Base-by-base conservation (phyloP, 139 green algal genomes). In the Tetradesmus obliquus region DNA sequence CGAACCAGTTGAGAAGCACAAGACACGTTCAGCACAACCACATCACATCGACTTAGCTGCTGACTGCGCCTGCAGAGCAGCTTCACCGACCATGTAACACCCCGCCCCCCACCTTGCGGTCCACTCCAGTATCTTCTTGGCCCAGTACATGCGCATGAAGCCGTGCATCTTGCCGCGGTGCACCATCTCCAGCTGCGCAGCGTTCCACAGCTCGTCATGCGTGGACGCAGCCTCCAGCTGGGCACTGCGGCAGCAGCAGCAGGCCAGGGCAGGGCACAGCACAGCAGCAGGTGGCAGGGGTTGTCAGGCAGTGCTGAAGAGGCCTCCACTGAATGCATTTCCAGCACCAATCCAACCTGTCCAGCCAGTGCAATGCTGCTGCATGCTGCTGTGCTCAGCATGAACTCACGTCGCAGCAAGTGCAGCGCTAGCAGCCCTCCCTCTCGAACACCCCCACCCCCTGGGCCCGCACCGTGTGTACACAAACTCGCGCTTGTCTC, bases 81-180 rank as follows among this genome's bases (percentile, higher is more conserved):
- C 32, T 45, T 45, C 32, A 45, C 32, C 32, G 32, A 45, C 32
- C 32, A 45, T 45, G 32, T 45, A 45, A 45, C 32, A 45, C 32
- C 32, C 32, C 32, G 32, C 32, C 32, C 32, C 32, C 32, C 84
- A 89, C 71, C 69, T 87, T 20, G 86, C 55, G 0, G 96, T 99
- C 98, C 98, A 99, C 95, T 99, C 98, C 57, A 99, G 95, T 22
- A 99, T 99, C 95, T 99, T 99, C 94, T 99, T 99, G 71, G 96
- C 97, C 98, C 98, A 99, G 94, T 99, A 99, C 98, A 99, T 99
- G 71, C 97, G 95, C 97, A 99, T 98, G 95, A 98, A 99, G 91
- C 98, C 98, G 94, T 99, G 98, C 98, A 99, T 99, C 95, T 99
- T 99, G 90, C 98, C 98, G 5, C 90, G 58, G 91, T 97, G 92